A percentile compares a stretch with the other conserved stretches of the same genome.
These are phyloP conservation scores for Closterium sp. DNA, from an alignment of 139 green algal genomes.

Conservation along the genomic window DNA sequence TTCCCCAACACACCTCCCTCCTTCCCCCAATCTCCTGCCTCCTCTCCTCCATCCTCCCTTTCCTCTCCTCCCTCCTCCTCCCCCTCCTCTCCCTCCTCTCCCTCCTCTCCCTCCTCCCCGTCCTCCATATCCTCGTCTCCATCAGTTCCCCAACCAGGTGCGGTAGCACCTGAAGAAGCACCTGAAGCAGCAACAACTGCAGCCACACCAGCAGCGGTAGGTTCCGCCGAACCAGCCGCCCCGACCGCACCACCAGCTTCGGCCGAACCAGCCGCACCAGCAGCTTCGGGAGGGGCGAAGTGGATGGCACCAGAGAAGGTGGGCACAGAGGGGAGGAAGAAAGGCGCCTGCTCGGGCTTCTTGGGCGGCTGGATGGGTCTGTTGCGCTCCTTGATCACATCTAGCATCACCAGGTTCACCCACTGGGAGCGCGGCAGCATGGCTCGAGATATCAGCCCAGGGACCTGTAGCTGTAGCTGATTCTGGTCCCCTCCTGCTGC, in stretches of 20 bases:
- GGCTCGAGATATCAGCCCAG: slow-evolving; percentile 72
- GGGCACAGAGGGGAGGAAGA: slow-evolving; percentile 87
- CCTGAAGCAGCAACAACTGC: background rate
- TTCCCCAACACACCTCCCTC: background rate
- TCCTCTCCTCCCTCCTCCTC: background rate
- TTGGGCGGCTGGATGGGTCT: slow-evolving; percentile 81
- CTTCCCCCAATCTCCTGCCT: background rate
- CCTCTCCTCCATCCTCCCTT: background rate
- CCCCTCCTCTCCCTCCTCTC: too few species aligned
- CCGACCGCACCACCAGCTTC: slow-evolving; percentile 11
- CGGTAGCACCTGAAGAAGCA: background rate
- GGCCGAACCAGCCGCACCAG: background rate
- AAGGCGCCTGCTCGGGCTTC: slow-evolving; percentile 91
- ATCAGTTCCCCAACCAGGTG: background rate
- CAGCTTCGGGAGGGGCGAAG: slow-evolving; percentile 24
- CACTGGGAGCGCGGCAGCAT: slow-evolving; percentile 86
- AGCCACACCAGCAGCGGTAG: background rate
- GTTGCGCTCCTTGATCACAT: slow-evolving; percentile 87
- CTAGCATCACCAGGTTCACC: slow-evolving; percentile 82
- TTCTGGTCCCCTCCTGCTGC: background rate
- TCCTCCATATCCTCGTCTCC: background rate
- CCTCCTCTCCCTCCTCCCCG: background rate
- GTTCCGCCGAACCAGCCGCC: slow-evolving; percentile 1
- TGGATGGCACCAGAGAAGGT: slow-evolving; percentile 13
- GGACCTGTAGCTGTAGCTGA: slow-evolving; percentile 1